A percentile compares a stretch with the other conserved stretches of the same genome.
Evolutionary conservation across 1,139 yeast species (phyloP).

Genomic region (Sugiyamaella pinicola): DNA sequence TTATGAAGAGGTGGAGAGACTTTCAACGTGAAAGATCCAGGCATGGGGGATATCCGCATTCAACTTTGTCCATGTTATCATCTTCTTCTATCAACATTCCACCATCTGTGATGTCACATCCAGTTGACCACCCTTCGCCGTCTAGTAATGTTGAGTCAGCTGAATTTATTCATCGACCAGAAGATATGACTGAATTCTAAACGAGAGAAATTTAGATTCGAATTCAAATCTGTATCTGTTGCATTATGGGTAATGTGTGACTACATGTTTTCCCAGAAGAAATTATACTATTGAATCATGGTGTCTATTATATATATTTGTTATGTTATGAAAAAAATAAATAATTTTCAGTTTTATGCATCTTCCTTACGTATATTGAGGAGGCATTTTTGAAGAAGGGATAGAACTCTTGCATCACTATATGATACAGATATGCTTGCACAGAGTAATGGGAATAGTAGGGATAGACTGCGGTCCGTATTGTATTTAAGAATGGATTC

Average conservation of each 20-base stretch:
- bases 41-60: slow-evolving; percentile 3
- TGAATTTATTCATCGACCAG: slow-evolving; percentile 21
- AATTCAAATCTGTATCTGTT: background rate
- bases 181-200: slow-evolving; percentile 20
- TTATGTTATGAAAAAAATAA: slow-evolving; percentile 14
- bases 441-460: slow-evolving; percentile 25
- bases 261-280: background rate
- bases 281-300: slow-evolving; percentile 5
- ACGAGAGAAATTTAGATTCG: background rate
- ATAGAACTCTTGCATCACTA: slow-evolving; percentile 3
- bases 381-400: slow-evolving; percentile 4
- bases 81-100: slow-evolving; percentile 18
- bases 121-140: slow-evolving; percentile 19
- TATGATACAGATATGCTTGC: slow-evolving; percentile 29
- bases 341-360: slow-evolving; percentile 1
- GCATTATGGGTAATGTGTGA: slow-evolving; percentile 7
- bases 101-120: slow-evolving; percentile 5
- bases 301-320: slow-evolving; percentile 11
- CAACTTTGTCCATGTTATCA: slow-evolving; percentile 18
- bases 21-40: slow-evolving; percentile 64
- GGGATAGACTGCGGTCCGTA: slow-evolving; percentile 4
- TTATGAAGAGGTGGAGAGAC: slow-evolving; percentile 93
- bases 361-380: background rate
- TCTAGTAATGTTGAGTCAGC: slow-evolving; percentile 10
- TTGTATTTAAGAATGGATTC: slow-evolving; percentile 17